Evolutionary conservation across 805 yeast species (phyloP).

Genomic region (Myxozyma sirexii): DNA sequence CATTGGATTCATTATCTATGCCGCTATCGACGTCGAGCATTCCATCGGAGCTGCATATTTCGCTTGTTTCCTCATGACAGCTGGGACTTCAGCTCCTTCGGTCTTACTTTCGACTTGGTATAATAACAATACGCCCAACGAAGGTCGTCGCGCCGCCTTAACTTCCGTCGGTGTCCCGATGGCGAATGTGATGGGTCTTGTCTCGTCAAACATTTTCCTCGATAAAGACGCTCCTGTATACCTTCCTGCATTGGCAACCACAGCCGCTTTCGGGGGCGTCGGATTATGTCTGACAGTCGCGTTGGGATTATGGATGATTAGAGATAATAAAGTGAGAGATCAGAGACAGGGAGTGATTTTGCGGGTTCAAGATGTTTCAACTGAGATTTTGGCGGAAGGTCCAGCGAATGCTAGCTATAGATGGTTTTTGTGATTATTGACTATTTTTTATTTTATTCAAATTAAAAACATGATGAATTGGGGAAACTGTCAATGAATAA

Average conservation of each 20-base stretch:
- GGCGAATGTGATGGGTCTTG: conserved; percentile 60
- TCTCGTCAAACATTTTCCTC: conserved; percentile 55
- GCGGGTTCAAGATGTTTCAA: conserved; percentile 48
- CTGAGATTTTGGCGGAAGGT: conserved; percentile 50
- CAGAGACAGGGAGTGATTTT: not conserved
- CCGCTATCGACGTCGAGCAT: conserved; percentile 50
- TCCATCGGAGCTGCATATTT: conserved; percentile 45
- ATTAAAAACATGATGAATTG: no score
- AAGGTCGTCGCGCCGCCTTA: no score
- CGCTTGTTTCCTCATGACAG: conserved; percentile 53
- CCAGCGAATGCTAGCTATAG: conserved; percentile 50
- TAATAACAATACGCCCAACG: no score
- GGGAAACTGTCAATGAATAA: not conserved
- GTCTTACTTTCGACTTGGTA: no score
- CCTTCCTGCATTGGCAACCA: conserved; percentile 52
- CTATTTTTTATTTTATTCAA: no score
- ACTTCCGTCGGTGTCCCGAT: no score
- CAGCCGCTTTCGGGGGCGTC: conserved; percentile 52
- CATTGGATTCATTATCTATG: conserved; percentile 52
- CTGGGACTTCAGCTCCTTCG: conserved; percentile 53
- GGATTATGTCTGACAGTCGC: conserved; percentile 43
- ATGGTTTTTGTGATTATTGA: conserved; percentile 50
- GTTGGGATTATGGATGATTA: conserved; percentile 46
- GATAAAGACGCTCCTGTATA: no score
- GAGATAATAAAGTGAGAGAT: conserved; percentile 39